Conservation (phyloP, 73 alveolate genomes). For the Urostyla sp. region DNA sequence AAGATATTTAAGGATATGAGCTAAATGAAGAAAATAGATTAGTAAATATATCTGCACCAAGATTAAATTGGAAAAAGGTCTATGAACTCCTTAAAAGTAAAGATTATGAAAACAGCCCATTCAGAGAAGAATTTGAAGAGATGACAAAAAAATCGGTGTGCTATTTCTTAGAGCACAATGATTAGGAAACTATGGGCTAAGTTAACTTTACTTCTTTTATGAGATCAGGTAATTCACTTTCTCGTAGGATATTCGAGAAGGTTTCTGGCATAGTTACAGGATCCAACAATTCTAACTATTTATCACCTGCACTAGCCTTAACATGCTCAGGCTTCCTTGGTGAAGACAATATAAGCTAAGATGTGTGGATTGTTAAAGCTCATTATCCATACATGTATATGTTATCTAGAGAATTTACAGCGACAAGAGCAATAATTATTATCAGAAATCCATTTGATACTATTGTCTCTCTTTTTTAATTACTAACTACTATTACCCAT, state of each 20-base stretch:
- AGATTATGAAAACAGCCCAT: too few species aligned
- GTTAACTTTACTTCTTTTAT: not conserved
- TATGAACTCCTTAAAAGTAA: too few species aligned
- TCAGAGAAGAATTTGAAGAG: too few species aligned
- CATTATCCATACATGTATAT: not conserved
- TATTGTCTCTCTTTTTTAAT: not conserved
- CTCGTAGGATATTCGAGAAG: not conserved
- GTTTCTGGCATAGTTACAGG: not conserved
- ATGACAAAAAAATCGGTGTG: too few species aligned
- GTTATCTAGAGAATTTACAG: too few species aligned
- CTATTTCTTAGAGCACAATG: too few species aligned
- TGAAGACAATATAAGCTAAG: not conserved
- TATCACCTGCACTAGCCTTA: not conserved
- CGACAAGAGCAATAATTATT: not conserved
- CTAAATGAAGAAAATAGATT: too few species aligned
- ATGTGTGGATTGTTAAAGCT: not conserved
- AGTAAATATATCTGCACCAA: too few species aligned
- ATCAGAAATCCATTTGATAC: not conserved
- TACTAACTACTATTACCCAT: too few species aligned
- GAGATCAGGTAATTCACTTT: not conserved
- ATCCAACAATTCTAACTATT: not conserved
- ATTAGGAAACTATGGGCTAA: too few species aligned
- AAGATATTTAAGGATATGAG: too few species aligned
- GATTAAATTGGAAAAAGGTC: too few species aligned
- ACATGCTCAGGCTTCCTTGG: not conserved